phyloP scores from a whole-genome alignment of 1,139 yeast species.

The Pneumocystis wakefieldiae region DNA sequence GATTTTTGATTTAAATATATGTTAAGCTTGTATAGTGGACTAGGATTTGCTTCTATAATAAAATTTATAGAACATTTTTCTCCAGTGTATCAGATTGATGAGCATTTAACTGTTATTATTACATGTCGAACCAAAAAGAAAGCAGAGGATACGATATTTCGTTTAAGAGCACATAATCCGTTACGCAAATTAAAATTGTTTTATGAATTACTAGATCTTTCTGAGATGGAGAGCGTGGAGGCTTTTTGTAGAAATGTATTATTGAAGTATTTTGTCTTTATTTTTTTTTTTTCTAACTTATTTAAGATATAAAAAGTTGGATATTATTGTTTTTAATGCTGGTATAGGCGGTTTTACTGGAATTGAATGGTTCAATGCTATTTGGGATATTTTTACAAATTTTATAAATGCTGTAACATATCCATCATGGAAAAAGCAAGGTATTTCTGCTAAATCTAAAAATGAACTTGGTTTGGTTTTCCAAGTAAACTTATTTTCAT shows the following conservation, averaged over 20 bases:
- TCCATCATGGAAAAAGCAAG: conserved; percentile 71
- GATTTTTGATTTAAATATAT: background rate
- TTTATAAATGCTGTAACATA: conserved; percentile 71
- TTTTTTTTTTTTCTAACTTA: background rate
- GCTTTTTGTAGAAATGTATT: conserved; percentile 18
- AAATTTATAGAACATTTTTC: background rate
- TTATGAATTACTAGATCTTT: conserved; percentile 70
- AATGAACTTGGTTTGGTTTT: conserved; percentile 71
- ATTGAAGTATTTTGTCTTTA: background rate
- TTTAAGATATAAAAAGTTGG: background rate
- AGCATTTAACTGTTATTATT: background rate
- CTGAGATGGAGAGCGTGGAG: conserved; percentile 76
- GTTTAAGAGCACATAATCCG: conserved; percentile 5
- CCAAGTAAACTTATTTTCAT: conserved; percentile 92
- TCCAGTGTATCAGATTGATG: background rate
- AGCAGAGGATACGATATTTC: background rate
- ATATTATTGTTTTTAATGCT: conserved; percentile 72
- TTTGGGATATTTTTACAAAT: conserved; percentile 42
- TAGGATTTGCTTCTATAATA: background rate
- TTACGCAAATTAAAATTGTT: conserved; percentile 50
- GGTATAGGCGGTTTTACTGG: conserved; percentile 81
- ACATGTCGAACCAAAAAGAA: background rate
- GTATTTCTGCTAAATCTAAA: conserved; percentile 52
- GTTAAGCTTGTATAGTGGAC: background rate
- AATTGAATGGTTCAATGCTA: conserved; percentile 69